These are phyloP conservation scores for Letharia lupina DNA, from an alignment of 495 filamentous ascomycete species.

Conservation along the genomic window DNA sequence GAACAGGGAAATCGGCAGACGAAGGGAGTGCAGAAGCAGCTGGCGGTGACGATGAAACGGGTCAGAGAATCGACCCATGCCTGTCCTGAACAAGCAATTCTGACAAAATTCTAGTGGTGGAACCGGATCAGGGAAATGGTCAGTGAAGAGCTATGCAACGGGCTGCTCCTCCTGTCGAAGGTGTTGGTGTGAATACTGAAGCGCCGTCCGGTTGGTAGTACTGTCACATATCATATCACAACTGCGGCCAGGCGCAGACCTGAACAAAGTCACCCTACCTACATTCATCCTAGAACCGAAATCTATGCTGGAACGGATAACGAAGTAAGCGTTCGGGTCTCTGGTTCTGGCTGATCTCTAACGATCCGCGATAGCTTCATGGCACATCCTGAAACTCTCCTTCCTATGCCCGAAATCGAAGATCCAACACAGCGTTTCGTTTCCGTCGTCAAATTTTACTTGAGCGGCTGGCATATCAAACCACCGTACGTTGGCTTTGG, in stretches of 20 bases:
- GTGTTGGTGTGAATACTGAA: slow-evolving; percentile 8
- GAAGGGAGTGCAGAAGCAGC: slow-evolving; percentile 35
- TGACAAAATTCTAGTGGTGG: slow-evolving; percentile 21
- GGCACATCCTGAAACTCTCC: slow-evolving; percentile 93
- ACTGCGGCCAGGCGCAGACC: slow-evolving; percentile 86
- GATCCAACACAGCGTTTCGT: slow-evolving; percentile 90
- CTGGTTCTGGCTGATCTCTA: neutral
- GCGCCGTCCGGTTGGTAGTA: slow-evolving; percentile 42
- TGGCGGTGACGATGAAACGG: slow-evolving; percentile 63
- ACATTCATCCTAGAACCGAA: slow-evolving; percentile 97
- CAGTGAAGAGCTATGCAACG: slow-evolving; percentile 20
- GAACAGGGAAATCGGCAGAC: slow-evolving; percentile 37
- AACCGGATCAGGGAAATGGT: slow-evolving; percentile 49
- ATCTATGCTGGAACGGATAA: slow-evolving; percentile 97
- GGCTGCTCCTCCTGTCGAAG: neutral
- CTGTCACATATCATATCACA: slow-evolving; percentile 95
- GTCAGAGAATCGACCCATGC: slow-evolving; percentile 22
- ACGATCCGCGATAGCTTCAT: slow-evolving; percentile 64
- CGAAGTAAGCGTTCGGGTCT: slow-evolving; percentile 57
- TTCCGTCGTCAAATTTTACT: slow-evolving; percentile 91
- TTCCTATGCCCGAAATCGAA: slow-evolving; percentile 77
- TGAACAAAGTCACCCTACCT: slow-evolving; percentile 87
- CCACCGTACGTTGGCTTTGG: slow-evolving; percentile 62
- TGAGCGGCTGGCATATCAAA: slow-evolving; percentile 98
- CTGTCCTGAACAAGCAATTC: slow-evolving; percentile 4